Percentiles rank a stretch among this genome's conserved stretches.
These are phyloP conservation scores for Delphinella strobiligena DNA, from an alignment of 2,329 filamentous ascomycete genomes.

Conservation along the genomic window DNA sequence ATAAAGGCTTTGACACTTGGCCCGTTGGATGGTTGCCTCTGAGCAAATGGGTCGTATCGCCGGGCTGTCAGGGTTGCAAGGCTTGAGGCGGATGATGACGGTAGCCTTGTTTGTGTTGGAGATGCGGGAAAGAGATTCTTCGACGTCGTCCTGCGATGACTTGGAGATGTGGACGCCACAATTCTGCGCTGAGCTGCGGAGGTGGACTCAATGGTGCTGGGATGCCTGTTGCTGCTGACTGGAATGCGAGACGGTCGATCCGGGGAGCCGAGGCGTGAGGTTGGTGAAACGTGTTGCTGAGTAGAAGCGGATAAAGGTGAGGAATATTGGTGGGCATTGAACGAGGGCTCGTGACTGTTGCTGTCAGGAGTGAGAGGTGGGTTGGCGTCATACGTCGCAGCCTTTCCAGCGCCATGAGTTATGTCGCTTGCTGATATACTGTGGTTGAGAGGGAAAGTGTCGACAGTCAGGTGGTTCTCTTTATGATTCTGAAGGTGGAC, in stretches of 20 bases:
- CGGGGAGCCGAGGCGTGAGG: not conserved
- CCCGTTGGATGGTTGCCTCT: conserved; percentile 22
- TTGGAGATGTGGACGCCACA: conserved; percentile 2
- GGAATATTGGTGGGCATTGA: too few relatives aligned
- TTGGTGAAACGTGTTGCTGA: not conserved
- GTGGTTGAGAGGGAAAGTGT: not conserved
- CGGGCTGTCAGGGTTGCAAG: conserved; percentile 14
- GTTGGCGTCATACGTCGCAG: not conserved
- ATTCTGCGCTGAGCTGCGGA: conserved; percentile 4
- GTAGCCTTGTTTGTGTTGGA: too few relatives aligned
- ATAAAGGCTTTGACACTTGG: conserved; percentile 57
- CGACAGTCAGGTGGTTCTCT: not conserved
- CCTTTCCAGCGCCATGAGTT: not conserved
- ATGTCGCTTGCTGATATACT: not conserved
- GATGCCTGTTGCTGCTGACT: conserved; percentile 13
- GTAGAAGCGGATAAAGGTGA: not conserved
- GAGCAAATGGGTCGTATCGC: conserved; percentile 26
- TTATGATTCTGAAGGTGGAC: not conserved
- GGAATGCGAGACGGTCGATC: conserved; percentile 18
- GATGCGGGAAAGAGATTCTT: not conserved
- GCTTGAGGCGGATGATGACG: conserved; percentile 5
- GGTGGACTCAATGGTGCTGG: conserved; percentile 2
- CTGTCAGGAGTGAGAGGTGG: too few relatives aligned
- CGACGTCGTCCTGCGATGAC: not conserved
- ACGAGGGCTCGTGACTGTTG: too few relatives aligned